Conservation (phyloP, 352 stramenopile genomes). For the Phytophthora chlamydospora region DNA sequence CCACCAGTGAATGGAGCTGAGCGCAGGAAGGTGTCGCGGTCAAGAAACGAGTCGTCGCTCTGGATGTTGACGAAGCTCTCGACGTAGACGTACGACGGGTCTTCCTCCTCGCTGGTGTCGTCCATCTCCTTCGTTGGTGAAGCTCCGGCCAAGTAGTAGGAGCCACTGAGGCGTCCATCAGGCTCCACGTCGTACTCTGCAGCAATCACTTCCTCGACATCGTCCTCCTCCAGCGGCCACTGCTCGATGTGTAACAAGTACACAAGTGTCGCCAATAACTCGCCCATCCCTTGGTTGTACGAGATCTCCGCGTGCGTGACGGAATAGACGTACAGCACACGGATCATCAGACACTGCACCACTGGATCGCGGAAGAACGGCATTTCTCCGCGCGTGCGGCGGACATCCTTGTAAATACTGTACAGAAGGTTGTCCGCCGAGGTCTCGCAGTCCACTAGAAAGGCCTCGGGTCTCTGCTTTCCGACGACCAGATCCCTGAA, state of each 20-base stretch:
- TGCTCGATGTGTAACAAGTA: constrained; percentile 79
- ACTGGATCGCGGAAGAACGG: constrained; percentile 55
- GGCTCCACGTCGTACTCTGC: constrained; percentile 16
- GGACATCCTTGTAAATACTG: constrained; percentile 77
- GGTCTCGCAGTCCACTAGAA: constrained; percentile 61
- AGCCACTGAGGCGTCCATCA: constrained; percentile 16
- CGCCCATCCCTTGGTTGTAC: constrained; percentile 85
- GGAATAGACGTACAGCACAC: constrained; percentile 77
- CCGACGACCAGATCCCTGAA: constrained; percentile 40
- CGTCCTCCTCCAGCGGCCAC: constrained; percentile 39
- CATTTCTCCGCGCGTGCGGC: constrained; percentile 66
- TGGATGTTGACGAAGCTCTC: constrained; percentile 69
- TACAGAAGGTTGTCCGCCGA: constrained; percentile 61
- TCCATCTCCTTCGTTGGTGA: constrained; percentile 25
- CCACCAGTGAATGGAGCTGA: constrained; percentile 52
- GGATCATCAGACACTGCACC: constrained; percentile 66
- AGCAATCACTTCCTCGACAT: constrained; percentile 24
- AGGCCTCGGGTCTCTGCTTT: constrained; percentile 42
- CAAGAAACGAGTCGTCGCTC: constrained; percentile 50
- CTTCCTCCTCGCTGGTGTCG: constrained; percentile 45
- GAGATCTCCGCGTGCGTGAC: constrained; percentile 65
- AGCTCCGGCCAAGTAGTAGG: constrained; percentile 24
- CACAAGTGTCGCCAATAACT: constrained; percentile 73
- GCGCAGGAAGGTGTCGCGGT: constrained; percentile 48
- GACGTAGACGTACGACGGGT: constrained; percentile 75